Conservation (phyloP, 495 filamentous ascomycete species). For the Neurospora africana region DNA sequence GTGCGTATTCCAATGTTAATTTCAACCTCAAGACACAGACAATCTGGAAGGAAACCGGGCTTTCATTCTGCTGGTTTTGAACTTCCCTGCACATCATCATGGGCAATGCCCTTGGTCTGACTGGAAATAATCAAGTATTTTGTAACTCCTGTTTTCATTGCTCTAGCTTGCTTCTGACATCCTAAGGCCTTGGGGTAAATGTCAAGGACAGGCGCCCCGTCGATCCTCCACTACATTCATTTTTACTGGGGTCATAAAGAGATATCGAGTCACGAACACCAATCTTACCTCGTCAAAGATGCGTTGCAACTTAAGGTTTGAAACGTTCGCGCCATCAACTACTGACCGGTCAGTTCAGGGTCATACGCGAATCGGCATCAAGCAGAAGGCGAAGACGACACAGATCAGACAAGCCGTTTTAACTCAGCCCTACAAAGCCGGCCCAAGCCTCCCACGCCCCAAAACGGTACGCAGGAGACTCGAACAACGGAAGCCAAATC, state of each 20-base stretch:
- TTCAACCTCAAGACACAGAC: neutral
- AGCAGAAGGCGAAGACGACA: conserved; percentile 2
- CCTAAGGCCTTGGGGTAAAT: neutral
- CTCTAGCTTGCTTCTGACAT: neutral
- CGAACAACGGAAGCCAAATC: conserved; percentile 38
- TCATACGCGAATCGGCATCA: neutral
- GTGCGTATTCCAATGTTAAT: neutral
- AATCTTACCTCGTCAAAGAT: neutral
- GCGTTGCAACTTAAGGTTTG: neutral
- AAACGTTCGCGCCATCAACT: neutral
- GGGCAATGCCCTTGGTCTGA: neutral
- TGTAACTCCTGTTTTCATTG: neutral
- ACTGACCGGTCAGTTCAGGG: neutral
- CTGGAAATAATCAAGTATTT: neutral
- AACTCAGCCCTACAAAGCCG: conserved; percentile 39
- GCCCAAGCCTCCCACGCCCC: conserved; percentile 24
- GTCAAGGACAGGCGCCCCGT: neutral
- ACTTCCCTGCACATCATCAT: neutral
- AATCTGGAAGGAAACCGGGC: neutral
- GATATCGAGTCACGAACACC: neutral
- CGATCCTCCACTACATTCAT: neutral
- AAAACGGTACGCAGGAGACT: conserved; percentile 31
- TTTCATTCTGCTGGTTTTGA: neutral
- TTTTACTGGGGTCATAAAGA: neutral
- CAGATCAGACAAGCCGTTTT: conserved; percentile 38